Percentiles rank a stretch among this genome's conserved stretches.
phyloP scores from a whole-genome alignment of 2,329 filamentous ascomycete genomes.

The Venturia asperata region DNA sequence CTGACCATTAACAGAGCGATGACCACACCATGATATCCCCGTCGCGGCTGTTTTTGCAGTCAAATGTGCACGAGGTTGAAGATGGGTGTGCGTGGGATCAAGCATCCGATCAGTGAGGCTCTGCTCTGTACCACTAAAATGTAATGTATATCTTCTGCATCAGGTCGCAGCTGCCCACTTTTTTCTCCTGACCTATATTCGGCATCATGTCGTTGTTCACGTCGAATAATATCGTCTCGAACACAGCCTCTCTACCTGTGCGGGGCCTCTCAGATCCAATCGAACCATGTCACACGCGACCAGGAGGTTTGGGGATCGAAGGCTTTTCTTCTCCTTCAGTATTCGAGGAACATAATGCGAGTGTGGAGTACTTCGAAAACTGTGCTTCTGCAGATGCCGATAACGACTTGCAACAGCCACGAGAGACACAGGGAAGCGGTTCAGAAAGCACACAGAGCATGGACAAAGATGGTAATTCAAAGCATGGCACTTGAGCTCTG shows the following conservation, averaged over 20 bases:
- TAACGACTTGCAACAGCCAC: neutral
- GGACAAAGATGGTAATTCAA: neutral
- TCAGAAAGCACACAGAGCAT: neutral
- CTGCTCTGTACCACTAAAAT: neutral
- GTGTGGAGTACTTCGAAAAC: neutral
- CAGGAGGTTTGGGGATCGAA: neutral
- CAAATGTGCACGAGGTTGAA: neutral
- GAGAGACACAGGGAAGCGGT: neutral
- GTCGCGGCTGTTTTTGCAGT: neutral
- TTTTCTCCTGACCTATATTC: neutral
- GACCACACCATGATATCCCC: neutral
- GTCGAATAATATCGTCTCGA: neutral
- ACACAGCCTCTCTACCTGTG: neutral
- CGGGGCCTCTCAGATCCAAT: neutral
- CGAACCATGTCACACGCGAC: neutral
- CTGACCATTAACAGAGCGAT: neutral
- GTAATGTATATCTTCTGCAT: neutral
- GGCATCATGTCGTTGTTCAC: neutral
- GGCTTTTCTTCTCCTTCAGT: neutral
- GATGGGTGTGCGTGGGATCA: neutral
- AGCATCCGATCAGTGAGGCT: neutral
- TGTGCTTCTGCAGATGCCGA: neutral
- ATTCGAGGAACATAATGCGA: neutral
- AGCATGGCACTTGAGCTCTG: neutral
- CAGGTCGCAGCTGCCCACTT: neutral